A percentile compares a stretch with the other conserved stretches of the same genome.
These are phyloP conservation scores for Conringia planisiliqua DNA, from an alignment of 345 rosid species.

Conservation along the genomic window DNA sequence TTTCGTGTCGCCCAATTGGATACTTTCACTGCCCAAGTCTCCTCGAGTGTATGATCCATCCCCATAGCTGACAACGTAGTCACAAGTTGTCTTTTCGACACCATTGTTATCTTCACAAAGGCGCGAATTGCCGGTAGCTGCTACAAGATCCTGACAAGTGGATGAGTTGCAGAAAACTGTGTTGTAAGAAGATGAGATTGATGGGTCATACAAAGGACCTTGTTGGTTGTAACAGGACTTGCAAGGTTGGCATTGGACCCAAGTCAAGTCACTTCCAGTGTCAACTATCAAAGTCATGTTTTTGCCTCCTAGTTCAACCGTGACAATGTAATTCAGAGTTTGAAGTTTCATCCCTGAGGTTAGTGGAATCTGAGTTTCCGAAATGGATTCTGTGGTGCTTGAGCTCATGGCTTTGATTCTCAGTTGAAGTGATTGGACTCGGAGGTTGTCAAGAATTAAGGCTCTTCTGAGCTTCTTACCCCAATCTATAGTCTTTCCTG, in stretches of 20 bases:
- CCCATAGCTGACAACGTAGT: conserved; percentile 69
- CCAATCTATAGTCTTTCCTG: conserved; percentile 48
- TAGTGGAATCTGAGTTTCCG: conserved; percentile 47
- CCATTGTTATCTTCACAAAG: conserved; percentile 39
- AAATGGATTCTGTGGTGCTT: conserved; percentile 23
- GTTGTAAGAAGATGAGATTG: conserved; percentile 56
- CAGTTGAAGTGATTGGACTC: conserved; percentile 54
- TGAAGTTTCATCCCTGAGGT: conserved; percentile 60
- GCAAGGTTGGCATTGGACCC: conserved; percentile 96
- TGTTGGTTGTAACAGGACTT: conserved; percentile 62
- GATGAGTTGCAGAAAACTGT: conserved; percentile 64
- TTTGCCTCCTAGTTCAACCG: conserved; percentile 51
- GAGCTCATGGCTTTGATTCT: conserved; percentile 36
- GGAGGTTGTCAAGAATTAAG: conserved; percentile 51
- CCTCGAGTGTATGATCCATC: conserved; percentile 90
- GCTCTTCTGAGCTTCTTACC: conserved; percentile 47
- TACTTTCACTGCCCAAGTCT: conserved; percentile 54
- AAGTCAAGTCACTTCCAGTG: conserved; percentile 91
- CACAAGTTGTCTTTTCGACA: conserved; percentile 40
- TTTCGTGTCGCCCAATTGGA: conserved; percentile 42
- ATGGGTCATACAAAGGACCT: conserved; percentile 70
- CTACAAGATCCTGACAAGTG: conserved; percentile 53
- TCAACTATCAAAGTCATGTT: conserved; percentile 72
- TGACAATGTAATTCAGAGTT: conserved; percentile 72
- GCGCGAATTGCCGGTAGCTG: conserved; percentile 50